Conservation (phyloP, 2,329 filamentous ascomycete genomes). For the Penicillium freii region DNA sequence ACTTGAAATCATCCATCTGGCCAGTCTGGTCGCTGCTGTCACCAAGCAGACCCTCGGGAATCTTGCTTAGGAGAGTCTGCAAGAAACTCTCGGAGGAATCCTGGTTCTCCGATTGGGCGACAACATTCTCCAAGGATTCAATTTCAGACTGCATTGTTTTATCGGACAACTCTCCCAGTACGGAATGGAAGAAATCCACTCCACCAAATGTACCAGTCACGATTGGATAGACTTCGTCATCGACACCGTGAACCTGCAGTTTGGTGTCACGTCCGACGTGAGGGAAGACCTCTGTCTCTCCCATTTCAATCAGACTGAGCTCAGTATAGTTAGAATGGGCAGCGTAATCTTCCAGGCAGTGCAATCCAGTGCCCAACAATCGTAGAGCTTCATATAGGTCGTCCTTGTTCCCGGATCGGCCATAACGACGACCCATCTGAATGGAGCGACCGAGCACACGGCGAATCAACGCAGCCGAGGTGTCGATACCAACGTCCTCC, state of each 20-base stretch:
- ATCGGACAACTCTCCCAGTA: constrained; percentile 75
- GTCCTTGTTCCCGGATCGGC: constrained; percentile 62
- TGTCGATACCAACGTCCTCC: constrained; percentile 74
- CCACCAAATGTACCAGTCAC: constrained; percentile 92
- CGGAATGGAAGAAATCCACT: constrained; percentile 89
- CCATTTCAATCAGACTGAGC: constrained; percentile 81
- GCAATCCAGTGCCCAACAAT: constrained; percentile 79
- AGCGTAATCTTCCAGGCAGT: constrained; percentile 89
- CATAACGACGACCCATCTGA: constrained; percentile 74
- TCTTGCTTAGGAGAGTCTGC: constrained; percentile 74
- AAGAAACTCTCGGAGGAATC: constrained; percentile 69
- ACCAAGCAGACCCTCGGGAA: constrained; percentile 78
- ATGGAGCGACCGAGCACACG: constrained; percentile 71
- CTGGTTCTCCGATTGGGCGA: constrained; percentile 61
- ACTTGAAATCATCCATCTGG: constrained; percentile 76
- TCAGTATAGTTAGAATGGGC: constrained; percentile 94
- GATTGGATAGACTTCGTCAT: constrained; percentile 69
- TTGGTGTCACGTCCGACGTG: constrained; percentile 77
- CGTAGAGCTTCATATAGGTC: constrained; percentile 86
- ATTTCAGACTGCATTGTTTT: constrained; percentile 91
- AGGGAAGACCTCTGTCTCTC: constrained; percentile 77
- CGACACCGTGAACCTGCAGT: constrained; percentile 66
- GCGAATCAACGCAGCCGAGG: constrained; percentile 74
- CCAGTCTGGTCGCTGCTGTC: constrained; percentile 61
- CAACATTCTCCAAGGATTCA: constrained; percentile 79